phyloP scores from a whole-genome alignment of 2,329 filamentous ascomycete genomes.

The Magnaporthiopsis incrustans region DNA sequence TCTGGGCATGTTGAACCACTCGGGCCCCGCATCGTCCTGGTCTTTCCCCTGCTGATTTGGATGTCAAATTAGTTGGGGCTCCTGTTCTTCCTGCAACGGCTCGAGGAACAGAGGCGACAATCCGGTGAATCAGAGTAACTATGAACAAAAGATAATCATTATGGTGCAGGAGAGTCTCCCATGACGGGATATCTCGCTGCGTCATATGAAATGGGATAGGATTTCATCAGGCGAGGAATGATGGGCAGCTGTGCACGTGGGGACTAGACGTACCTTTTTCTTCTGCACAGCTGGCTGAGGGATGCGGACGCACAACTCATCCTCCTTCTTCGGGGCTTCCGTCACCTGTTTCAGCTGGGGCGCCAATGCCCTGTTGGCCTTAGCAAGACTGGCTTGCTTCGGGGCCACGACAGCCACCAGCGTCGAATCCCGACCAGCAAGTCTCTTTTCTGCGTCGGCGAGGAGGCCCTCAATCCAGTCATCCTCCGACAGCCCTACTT shows the following conservation, averaged over 20 bases:
- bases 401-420: constrained; percentile 10
- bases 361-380: constrained; percentile 1
- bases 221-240: constrained; percentile 61
- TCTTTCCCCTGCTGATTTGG: constrained; percentile 16
- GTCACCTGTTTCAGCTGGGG: background rate
- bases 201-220: constrained; percentile 62
- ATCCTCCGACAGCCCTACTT: constrained; percentile 23
- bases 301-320: constrained; percentile 21
- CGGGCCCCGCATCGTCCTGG: constrained; percentile 58
- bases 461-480: constrained; percentile 28
- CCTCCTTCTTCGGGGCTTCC: constrained; percentile 12
- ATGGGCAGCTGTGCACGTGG: constrained; percentile 6
- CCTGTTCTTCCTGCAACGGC: constrained; percentile 9
- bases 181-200: constrained; percentile 72
- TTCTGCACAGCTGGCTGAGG: constrained; percentile 17
- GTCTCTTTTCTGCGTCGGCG: constrained; percentile 29
- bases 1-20: constrained; percentile 84
- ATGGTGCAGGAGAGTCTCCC: constrained; percentile 62
- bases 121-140: constrained; percentile 57
- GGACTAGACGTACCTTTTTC: constrained; percentile 22
- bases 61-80: constrained; percentile 14
- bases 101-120: constrained; percentile 14
- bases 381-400: constrained; percentile 10
- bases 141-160: constrained; percentile 53
- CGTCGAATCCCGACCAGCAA: constrained; percentile 16